Evolutionary conservation across 2,329 filamentous ascomycete genomes (phyloP).

Genomic region (Ophiostoma sp.): DNA sequence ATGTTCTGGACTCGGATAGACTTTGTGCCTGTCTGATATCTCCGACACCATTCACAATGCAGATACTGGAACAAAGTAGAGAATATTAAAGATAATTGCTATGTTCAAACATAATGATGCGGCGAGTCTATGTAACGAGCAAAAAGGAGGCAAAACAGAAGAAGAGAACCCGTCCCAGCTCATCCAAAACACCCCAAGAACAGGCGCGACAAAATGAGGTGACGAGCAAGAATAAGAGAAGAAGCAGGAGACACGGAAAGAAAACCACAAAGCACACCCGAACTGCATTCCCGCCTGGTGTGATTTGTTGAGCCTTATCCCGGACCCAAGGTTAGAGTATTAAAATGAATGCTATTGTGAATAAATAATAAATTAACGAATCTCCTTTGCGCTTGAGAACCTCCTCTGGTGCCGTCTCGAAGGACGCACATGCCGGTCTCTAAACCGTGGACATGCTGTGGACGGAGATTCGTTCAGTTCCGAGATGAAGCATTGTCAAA

Average conservation of each 20-base stretch:
- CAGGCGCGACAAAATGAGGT: background rate
- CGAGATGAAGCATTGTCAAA: background rate
- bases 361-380: background rate
- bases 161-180: background rate
- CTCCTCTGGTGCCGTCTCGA: background rate
- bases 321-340: background rate
- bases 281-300: background rate
- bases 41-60: background rate
- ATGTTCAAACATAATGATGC: background rate
- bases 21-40: background rate
- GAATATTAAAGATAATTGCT: background rate
- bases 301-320: too few species aligned
- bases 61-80: background rate
- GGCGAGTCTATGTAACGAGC: background rate
- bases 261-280: background rate
- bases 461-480: background rate
- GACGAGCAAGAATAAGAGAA: background rate
- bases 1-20: background rate
- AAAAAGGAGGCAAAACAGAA: background rate
- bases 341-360: conserved; percentile 5
- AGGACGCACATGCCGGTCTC: background rate
- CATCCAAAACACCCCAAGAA: background rate
- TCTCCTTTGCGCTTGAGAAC: background rate
- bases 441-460: background rate
- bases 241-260: background rate